Evolutionary conservation across 495 filamentous ascomycete species (phyloP), one percentile per base, ranked within the genome.

Genomic region (Trichoderma reesei): DNA sequence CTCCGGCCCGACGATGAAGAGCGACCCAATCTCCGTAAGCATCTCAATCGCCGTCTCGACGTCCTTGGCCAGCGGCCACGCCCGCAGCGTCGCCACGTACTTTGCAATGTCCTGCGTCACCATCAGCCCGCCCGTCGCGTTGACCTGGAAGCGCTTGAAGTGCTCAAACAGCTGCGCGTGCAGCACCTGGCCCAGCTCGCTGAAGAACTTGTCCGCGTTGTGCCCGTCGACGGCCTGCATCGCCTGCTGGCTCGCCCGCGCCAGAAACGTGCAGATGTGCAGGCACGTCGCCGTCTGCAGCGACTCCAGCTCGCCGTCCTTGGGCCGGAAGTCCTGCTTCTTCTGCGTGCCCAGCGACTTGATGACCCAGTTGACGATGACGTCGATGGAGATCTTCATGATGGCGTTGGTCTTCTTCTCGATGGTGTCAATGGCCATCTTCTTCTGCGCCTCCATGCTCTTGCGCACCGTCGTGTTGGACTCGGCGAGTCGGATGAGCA

Each of bases 41-140:
- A 95, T 80, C 77, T 98, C 93, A 69, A 96, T 84, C 67, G 82
- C 82, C 48, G 79, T 80, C 68, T 86, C 84, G 38, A 90, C 82
- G 46, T 90, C 88, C 67, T 88, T 89, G 38, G 76, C 73, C 16
- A 93, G 80, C 26, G 87, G 84, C 88, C 91, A 96, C 54, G 86
- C 87, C 64, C 88, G 84, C 54, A 98, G 79, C 31, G 95, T 79
- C 59, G 90, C 85, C 5, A 89, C 86, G 72, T 99, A 99, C 68
- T 88, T 90, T 16, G 89, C 90, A 68, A 97, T 89, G 73, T 99
- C 95, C 80, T 96, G 96, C 59, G 88, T 91, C 34, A 98, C 91
- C 85, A 97, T 92, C 48, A 99, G 81, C 1, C 90, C 94, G 59
- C 95, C 95, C 0, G 92, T 89, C 39, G 91, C 89, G 72, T 89